A percentile compares a stretch with the other conserved stretches of the same genome.
These are phyloP conservation scores for Leccinum rimulosum DNA, from an alignment of 768 basidiomycete species.

Conservation along the genomic window DNA sequence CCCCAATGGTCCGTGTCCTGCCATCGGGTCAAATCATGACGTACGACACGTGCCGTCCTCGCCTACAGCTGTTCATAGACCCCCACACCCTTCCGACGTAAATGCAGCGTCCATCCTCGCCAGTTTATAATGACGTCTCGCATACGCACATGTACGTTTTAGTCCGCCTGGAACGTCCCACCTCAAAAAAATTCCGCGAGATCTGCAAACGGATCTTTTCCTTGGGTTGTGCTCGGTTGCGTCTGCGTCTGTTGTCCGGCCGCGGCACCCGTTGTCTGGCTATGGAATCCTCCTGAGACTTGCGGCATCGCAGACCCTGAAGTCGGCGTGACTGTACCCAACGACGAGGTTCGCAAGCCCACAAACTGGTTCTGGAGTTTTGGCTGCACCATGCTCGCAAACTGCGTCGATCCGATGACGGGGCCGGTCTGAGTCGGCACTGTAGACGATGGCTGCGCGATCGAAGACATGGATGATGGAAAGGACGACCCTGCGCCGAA, in stretches of 20 bases:
- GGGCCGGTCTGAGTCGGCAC: background rate
- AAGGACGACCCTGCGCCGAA: slow-evolving; percentile 4
- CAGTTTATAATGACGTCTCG: background rate
- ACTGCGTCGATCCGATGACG: slow-evolving; percentile 4
- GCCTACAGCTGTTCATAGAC: background rate
- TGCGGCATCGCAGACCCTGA: slow-evolving; percentile 15
- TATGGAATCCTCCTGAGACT: slow-evolving; percentile 2
- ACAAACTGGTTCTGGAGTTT: slow-evolving; percentile 14
- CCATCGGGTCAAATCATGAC: background rate
- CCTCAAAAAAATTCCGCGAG: slow-evolving; percentile 69
- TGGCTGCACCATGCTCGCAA: slow-evolving; percentile 17
- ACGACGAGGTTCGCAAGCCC: slow-evolving; percentile 7
- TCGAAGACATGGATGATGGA: slow-evolving; percentile 6
- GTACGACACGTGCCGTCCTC: background rate
- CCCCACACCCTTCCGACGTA: background rate
- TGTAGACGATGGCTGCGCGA: slow-evolving; percentile 5
- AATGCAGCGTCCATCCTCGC: slow-evolving; percentile 2
- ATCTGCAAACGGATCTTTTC: slow-evolving; percentile 85
- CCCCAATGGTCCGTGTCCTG: background rate
- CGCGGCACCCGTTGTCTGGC: slow-evolving; percentile 3
- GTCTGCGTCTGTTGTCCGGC: slow-evolving; percentile 23
- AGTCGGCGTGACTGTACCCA: slow-evolving; percentile 10
- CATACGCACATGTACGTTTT: background rate
- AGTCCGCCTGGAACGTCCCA: background rate
- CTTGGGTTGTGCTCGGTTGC: slow-evolving; percentile 28